phyloP scores from a whole-genome alignment of 2,329 filamentous ascomycete genomes.

The Exophiala oligosperma region DNA sequence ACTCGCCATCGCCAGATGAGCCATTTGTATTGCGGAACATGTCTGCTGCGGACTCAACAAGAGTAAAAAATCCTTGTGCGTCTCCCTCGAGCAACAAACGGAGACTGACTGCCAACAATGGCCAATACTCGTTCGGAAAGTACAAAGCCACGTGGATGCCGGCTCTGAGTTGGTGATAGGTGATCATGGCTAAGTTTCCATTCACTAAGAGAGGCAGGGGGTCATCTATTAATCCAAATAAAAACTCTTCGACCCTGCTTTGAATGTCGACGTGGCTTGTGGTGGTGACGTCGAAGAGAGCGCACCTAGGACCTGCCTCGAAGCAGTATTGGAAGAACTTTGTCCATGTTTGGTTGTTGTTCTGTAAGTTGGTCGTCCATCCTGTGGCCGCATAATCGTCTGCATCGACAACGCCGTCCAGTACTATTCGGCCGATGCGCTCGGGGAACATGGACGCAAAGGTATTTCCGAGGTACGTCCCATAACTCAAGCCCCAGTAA shows the following conservation, averaged over 20 bases:
- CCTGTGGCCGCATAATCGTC: constrained; percentile 50
- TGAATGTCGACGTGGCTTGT: constrained; percentile 16
- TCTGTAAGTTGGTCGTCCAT: constrained; percentile 52
- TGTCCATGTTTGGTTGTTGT: constrained; percentile 56
- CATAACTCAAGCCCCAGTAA: constrained; percentile 56
- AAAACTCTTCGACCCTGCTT: constrained; percentile 18
- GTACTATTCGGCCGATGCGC: constrained; percentile 41
- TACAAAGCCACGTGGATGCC: constrained; percentile 35
- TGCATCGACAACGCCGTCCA: constrained; percentile 44
- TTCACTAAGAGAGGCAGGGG: constrained; percentile 36
- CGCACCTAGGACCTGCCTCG: constrained; percentile 50
- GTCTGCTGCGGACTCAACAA: not conserved
- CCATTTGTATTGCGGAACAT: not conserved
- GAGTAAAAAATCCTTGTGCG: constrained; percentile 18
- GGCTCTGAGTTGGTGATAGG: constrained; percentile 50
- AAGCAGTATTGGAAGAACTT: constrained; percentile 58
- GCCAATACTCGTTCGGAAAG: constrained; percentile 22
- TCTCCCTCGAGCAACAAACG: constrained; percentile 35
- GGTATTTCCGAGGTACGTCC: constrained; percentile 45
- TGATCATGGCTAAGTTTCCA: constrained; percentile 45
- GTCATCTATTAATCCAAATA: constrained; percentile 17
- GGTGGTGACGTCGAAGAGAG: constrained; percentile 36
- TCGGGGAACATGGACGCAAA: constrained; percentile 47
- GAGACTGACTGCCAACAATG: constrained; percentile 45
- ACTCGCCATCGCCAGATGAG: not conserved